These are phyloP conservation scores for Ascochyta clinopodiicola DNA, from an alignment of 2,329 filamentous ascomycete species.

Conservation along the genomic window DNA sequence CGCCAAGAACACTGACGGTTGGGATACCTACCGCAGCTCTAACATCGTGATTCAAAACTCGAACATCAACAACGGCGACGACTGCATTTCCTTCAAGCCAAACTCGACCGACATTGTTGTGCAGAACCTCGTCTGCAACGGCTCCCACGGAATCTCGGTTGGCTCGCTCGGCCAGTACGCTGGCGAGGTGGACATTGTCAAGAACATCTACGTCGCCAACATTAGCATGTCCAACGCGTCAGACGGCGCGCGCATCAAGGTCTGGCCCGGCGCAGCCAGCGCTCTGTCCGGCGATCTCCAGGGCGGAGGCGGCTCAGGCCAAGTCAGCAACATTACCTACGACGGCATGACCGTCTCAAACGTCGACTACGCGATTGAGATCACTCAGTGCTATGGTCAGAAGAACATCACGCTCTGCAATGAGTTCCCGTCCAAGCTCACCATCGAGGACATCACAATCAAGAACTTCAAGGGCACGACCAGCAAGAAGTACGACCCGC, in stretches of 20 bases:
- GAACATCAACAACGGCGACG: slow-evolving; percentile 68
- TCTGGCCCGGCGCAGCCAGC: slow-evolving; percentile 68
- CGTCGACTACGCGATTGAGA: slow-evolving; percentile 69
- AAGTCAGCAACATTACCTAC: slow-evolving; percentile 72
- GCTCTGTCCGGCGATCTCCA: slow-evolving; percentile 66
- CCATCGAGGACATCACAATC: slow-evolving; percentile 63
- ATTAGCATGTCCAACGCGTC: slow-evolving; percentile 51
- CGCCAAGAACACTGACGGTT: slow-evolving; percentile 70
- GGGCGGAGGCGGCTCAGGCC: slow-evolving; percentile 69
- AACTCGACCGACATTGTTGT: slow-evolving; percentile 73
- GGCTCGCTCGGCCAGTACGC: slow-evolving; percentile 73
- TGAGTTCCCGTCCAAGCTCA: slow-evolving; percentile 62
- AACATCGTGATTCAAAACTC: slow-evolving; percentile 73
- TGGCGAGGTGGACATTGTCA: slow-evolving; percentile 69
- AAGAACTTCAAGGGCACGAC: slow-evolving; percentile 64
- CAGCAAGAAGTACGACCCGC: slow-evolving; percentile 51
- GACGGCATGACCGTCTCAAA: slow-evolving; percentile 66
- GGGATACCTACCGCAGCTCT: slow-evolving; percentile 68
- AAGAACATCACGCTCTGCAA: slow-evolving; percentile 68
- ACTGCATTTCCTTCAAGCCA: slow-evolving; percentile 78
- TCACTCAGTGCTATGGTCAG: slow-evolving; percentile 72
- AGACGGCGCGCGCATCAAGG: slow-evolving; percentile 75
- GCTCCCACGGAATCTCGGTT: slow-evolving; percentile 75
- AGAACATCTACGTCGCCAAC: slow-evolving; percentile 64
- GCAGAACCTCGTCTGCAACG: slow-evolving; percentile 71